Evolutionary conservation across 106 monocot genomes (phyloP).

Genomic region (Phalaenopsis equestris): DNA sequence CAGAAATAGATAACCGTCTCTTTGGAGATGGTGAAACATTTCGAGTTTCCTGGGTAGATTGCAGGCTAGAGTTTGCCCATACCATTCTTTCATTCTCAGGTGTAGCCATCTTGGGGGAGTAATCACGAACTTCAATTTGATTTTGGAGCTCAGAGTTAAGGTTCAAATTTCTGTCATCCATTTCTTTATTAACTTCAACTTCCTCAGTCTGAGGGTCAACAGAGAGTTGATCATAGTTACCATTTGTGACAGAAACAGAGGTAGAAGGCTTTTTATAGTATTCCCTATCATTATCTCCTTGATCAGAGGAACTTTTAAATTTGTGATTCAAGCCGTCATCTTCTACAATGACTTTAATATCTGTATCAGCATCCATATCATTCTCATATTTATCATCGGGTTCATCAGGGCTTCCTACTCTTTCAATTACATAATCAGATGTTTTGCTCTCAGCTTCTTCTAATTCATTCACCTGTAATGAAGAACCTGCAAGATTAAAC

Average conservation of each 20-base stretch:
- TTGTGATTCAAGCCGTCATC: neutral
- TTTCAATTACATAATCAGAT: neutral
- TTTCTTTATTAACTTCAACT: constrained; percentile 13
- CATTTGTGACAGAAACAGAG: constrained; percentile 7
- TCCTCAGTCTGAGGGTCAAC: constrained; percentile 11
- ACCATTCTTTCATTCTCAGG: constrained; percentile 18
- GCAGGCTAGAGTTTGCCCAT: constrained; percentile 15
- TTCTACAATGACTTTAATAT: neutral
- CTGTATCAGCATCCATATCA: neutral
- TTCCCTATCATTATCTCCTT: constrained; percentile 4
- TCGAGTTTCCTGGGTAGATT: constrained; percentile 22
- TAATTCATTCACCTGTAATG: neutral
- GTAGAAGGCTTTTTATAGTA: constrained; percentile 3
- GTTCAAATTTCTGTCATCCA: constrained; percentile 14
- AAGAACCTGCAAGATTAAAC: neutral
- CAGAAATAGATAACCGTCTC: constrained; percentile 24
- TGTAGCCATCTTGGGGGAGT: neutral
- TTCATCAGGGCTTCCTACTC: neutral
- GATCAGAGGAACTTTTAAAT: neutral
- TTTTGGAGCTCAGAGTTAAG: neutral
- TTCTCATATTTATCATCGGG: constrained; percentile 1
- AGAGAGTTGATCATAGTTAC: neutral
- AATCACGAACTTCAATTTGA: constrained; percentile 9
- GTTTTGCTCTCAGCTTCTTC: neutral
- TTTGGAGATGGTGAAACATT: constrained; percentile 30